Conservation (phyloP, 192 early-diverging fungal species). For the Linnemannia zychae region DNA sequence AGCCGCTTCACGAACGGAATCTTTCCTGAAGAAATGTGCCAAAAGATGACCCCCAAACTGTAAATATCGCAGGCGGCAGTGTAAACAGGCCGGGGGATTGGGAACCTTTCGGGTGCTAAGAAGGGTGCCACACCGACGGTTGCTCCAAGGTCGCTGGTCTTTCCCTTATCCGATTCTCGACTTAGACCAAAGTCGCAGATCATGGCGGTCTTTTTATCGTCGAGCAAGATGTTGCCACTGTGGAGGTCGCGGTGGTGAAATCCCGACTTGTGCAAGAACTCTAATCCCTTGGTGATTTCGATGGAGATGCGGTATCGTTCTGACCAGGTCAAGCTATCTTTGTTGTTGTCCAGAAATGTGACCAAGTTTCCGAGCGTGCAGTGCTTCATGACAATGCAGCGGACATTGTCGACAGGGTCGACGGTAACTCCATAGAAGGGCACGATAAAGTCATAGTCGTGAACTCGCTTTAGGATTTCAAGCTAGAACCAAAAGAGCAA, state of each 20-base stretch:
- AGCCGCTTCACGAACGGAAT: conserved; percentile 48
- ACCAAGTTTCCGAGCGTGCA: conserved; percentile 52
- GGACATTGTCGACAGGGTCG: conserved; percentile 42
- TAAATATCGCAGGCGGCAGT: conserved; percentile 55
- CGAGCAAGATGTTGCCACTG: conserved; percentile 62
- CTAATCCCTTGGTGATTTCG: conserved; percentile 55
- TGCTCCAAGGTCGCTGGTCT: conserved; percentile 32
- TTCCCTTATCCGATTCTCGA: conserved; percentile 27
- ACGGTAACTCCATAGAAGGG: conserved; percentile 46
- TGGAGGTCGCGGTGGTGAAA: conserved; percentile 61
- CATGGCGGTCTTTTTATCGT: conserved; percentile 53
- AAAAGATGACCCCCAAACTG: conserved; percentile 60
- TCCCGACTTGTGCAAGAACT: conserved; percentile 58
- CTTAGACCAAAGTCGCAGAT: conserved; percentile 56
- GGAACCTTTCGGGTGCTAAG: conserved; percentile 49
- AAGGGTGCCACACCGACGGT: conserved; percentile 50
- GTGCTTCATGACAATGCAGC: conserved; percentile 54
- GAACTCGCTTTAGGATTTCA: conserved; percentile 48
- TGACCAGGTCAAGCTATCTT: conserved; percentile 37
- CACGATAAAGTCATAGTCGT: conserved; percentile 53
- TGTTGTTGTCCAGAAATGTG: conserved; percentile 44
- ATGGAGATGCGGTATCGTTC: conserved; percentile 50
- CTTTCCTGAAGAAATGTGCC: conserved; percentile 55
- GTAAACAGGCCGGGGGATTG: conserved; percentile 37
- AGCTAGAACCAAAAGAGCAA: conserved; percentile 25